These are phyloP conservation scores for Pulveroboletus ravenelii DNA, from an alignment of 768 basidiomycete species.

Conservation along the genomic window DNA sequence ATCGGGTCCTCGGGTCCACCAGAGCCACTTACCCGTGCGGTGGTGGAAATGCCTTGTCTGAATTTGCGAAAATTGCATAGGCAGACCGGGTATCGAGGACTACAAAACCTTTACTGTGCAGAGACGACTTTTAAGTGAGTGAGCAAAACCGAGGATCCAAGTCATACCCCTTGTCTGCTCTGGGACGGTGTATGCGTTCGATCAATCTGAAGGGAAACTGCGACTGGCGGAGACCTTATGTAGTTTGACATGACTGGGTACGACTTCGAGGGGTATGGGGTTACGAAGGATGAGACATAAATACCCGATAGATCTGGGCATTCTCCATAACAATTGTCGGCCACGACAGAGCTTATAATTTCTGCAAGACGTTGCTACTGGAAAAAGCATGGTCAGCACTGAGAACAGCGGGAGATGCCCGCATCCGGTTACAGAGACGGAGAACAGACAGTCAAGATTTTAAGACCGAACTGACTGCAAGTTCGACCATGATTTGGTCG, in stretches of 20 bases:
- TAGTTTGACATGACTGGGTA: conserved; percentile 8
- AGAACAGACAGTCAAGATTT: background rate
- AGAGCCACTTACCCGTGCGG: background rate
- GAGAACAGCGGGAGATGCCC: conserved; percentile 1
- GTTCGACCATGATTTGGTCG: conserved; percentile 16
- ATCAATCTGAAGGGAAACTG: conserved; percentile 1
- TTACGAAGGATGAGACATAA: conserved; percentile 4
- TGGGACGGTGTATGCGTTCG: background rate
- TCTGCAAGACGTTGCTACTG: conserved; percentile 9
- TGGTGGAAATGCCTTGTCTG: background rate
- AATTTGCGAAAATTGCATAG: background rate
- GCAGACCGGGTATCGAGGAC: background rate
- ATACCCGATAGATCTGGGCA: background rate
- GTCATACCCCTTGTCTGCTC: conserved; percentile 3
- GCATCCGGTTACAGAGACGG: background rate
- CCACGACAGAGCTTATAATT: background rate
- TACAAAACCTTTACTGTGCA: background rate
- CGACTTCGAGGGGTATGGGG: conserved; percentile 16
- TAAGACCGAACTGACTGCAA: conserved; percentile 5
- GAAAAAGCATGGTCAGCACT: conserved; percentile 5
- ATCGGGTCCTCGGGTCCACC: background rate
- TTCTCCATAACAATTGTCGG: background rate
- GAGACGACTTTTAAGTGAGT: background rate
- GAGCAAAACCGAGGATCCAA: conserved; percentile 4
- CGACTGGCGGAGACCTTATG: conserved; percentile 2